Percentiles rank a stretch among this genome's conserved stretches.
Evolutionary conservation across 331 rosid genomes (phyloP).

Genomic region (Cydonia oblonga): DNA sequence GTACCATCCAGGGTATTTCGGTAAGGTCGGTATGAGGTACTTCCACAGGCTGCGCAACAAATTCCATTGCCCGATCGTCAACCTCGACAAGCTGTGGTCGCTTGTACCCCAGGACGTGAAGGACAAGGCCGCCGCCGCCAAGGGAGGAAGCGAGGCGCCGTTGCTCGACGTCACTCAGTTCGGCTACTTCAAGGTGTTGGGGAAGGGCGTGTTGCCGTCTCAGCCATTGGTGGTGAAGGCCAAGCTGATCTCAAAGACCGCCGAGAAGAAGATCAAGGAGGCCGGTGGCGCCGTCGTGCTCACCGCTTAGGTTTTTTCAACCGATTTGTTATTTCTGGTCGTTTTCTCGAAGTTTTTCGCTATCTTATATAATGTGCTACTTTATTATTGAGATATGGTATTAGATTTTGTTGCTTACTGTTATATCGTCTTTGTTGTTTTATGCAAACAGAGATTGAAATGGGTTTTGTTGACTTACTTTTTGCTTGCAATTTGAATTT

Average conservation of each 20-base stretch:
- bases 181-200: slow-evolving; percentile 15
- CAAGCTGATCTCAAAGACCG: slow-evolving; percentile 11
- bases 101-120: slow-evolving; percentile 11
- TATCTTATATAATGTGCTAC: not conserved
- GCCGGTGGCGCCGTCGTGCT: slow-evolving; percentile 16
- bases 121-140: slow-evolving; percentile 11
- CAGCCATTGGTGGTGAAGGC: slow-evolving; percentile 9
- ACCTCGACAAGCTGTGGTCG: slow-evolving; percentile 18
- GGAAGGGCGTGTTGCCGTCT: slow-evolving; percentile 4
- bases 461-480: not conserved
- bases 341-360: not conserved
- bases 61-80: slow-evolving; percentile 15
- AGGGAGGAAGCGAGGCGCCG: not conserved
- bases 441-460: not conserved
- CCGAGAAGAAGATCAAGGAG: slow-evolving; percentile 18
- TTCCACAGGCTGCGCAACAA: slow-evolving; percentile 17
- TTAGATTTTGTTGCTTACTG: not conserved
- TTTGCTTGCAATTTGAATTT: not conserved
- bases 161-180: slow-evolving; percentile 11
- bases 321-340: not conserved
- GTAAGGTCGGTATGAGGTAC: slow-evolving; percentile 16
- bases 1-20: slow-evolving; percentile 17
- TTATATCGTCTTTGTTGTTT: not conserved
- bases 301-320: slow-evolving; percentile 1
- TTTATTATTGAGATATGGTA: not conserved